These are phyloP conservation scores for Starmerella sp. DNA, from an alignment of 805 yeast genomes.

Conservation along the genomic window DNA sequence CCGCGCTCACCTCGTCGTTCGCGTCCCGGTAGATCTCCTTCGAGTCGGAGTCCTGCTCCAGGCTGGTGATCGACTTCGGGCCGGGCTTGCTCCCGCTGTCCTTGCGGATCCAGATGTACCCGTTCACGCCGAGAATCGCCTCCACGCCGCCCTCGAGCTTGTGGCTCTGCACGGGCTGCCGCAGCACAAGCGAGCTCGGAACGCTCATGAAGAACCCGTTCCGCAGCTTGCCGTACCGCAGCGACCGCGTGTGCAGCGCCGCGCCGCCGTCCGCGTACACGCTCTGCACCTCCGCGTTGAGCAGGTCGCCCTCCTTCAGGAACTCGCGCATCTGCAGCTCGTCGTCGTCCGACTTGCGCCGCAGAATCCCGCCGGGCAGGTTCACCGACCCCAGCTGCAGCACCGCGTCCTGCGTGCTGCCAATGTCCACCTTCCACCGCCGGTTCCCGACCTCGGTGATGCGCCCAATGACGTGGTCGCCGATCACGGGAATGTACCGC, in stretches of 20 bases:
- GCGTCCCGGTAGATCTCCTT: slow-evolving; percentile 91
- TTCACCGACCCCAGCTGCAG: slow-evolving; percentile 91
- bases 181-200: slow-evolving; percentile 70
- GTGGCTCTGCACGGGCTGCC: slow-evolving; percentile 80
- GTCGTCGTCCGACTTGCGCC: slow-evolving; percentile 90
- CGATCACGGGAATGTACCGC: slow-evolving; percentile 84
- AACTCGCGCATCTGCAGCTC: slow-evolving; percentile 92
- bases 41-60: slow-evolving; percentile 79
- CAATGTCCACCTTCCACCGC: slow-evolving; percentile 95
- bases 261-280: slow-evolving; percentile 85
- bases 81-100: slow-evolving; percentile 32
- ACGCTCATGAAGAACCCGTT: slow-evolving; percentile 76
- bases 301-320: slow-evolving; percentile 87
- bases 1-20: slow-evolving; percentile 58
- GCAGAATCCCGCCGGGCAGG: slow-evolving; percentile 90
- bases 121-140: slow-evolving; percentile 85
- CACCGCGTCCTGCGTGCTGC: slow-evolving; percentile 86
- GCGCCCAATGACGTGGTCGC: slow-evolving; percentile 91
- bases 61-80: slow-evolving; percentile 52
- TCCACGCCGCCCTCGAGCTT: slow-evolving; percentile 90
- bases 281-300: slow-evolving; percentile 93
- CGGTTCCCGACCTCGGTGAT: slow-evolving; percentile 87
- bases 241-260: slow-evolving; percentile 84
- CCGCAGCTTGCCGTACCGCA: slow-evolving; percentile 88
- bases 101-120: slow-evolving; percentile 84